Evolutionary conservation across 352 stramenopile genomes (phyloP).

Genomic region (Peronosclerospora sorghi): DNA sequence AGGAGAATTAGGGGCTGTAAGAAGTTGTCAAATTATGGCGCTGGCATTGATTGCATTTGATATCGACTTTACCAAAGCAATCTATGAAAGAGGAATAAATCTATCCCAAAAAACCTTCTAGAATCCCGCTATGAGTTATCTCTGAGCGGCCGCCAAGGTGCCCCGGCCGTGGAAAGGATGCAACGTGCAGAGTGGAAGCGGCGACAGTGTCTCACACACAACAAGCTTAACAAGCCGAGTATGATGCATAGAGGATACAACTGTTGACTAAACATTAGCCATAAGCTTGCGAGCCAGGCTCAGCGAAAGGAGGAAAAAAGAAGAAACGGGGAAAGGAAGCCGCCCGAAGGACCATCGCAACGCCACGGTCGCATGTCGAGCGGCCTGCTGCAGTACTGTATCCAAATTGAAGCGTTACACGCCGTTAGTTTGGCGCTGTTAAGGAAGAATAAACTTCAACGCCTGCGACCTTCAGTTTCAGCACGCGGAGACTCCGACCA

Average conservation of each 20-base stretch:
- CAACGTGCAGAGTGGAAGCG: slow-evolving; percentile 9
- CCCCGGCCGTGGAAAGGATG: slow-evolving; percentile 6
- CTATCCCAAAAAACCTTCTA: no score
- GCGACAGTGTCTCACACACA: slow-evolving; percentile 22
- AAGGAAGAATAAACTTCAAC: no score
- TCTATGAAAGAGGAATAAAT: no score
- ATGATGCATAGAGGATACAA: slow-evolving; percentile 11
- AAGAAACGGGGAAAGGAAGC: slow-evolving; percentile 11
- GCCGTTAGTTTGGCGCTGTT: no score
- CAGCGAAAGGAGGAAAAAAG: slow-evolving; percentile 4
- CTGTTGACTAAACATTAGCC: slow-evolving; percentile 12
- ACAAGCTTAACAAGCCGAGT: slow-evolving; percentile 5
- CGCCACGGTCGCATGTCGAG: slow-evolving; percentile 9
- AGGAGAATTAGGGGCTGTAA: no score
- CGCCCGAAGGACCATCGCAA: slow-evolving; percentile 11
- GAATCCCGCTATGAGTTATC: no score
- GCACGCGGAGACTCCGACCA: neutral
- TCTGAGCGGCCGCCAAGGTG: neutral
- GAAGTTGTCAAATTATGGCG: no score
- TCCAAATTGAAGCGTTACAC: no score
- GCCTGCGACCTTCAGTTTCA: slow-evolving; percentile 15
- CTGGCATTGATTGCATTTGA: no score
- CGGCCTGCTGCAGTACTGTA: neutral
- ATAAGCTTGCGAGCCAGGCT: slow-evolving; percentile 1
- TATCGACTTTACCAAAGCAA: no score